These are phyloP conservation scores for Amanita jacksonii DNA, from an alignment of 768 basidiomycete genomes.

Conservation along the genomic window DNA sequence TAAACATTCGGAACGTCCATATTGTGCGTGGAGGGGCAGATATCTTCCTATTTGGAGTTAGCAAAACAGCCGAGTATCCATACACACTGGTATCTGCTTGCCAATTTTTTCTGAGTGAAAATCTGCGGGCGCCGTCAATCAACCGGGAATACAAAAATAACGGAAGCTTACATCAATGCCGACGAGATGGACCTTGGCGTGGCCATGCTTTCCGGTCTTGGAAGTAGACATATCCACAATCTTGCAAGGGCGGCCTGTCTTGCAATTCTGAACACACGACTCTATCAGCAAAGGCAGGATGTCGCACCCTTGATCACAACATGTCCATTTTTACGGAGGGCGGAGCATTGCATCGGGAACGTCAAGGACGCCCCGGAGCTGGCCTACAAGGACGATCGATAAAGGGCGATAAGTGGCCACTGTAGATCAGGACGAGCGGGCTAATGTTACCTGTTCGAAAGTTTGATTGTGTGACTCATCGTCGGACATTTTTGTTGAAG, in stretches of 20 bases:
- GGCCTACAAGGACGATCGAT: constrained; percentile 33
- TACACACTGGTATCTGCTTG: constrained; percentile 25
- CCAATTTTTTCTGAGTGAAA: constrained; percentile 97
- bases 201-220: constrained; percentile 99
- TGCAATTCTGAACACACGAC: constrained; percentile 5
- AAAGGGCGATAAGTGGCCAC: not conserved
- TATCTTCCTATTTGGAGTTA: constrained; percentile 61
- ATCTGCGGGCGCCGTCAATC: constrained; percentile 45
- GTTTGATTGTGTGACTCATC: constrained; percentile 81
- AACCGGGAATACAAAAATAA: not conserved
- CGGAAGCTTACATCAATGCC: constrained; percentile 78
- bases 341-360: constrained; percentile 92
- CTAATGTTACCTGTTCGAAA: constrained; percentile 61
- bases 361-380: constrained; percentile 69
- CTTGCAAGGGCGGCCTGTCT: constrained; percentile 86
- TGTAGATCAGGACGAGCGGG: constrained; percentile 9
- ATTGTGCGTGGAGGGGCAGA: constrained; percentile 97
- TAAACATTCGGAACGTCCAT: constrained; percentile 96
- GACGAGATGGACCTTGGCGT: constrained; percentile 98
- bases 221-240: constrained; percentile 99
- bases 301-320: constrained; percentile 85
- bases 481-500: constrained; percentile 62
- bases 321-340: constrained; percentile 85
- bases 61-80: not conserved
- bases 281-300: not conserved